Conservation (phyloP, 176 grass and related monocot species). For the Avena sativa region DNA sequence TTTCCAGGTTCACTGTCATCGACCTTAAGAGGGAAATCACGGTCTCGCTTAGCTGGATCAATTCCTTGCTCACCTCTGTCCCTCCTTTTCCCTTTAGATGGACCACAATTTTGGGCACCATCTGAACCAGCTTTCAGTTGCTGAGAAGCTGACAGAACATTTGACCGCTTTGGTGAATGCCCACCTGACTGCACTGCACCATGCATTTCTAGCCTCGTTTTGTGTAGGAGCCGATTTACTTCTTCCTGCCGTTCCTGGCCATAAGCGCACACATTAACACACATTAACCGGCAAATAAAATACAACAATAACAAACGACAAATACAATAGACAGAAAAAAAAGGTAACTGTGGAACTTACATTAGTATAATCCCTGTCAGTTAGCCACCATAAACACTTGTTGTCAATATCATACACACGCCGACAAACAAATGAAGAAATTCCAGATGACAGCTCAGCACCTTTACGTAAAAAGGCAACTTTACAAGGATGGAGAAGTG, state of each 20-base stretch:
- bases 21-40: slow-evolving; percentile 58
- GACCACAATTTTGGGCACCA: slow-evolving; percentile 64
- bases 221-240: slow-evolving; percentile 73
- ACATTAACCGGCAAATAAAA: slow-evolving; percentile 37
- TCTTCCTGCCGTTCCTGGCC: slow-evolving; percentile 88
- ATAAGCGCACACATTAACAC: slow-evolving; percentile 33
- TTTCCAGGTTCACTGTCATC: slow-evolving; percentile 60
- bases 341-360: slow-evolving; percentile 56
- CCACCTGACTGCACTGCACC: slow-evolving; percentile 79
- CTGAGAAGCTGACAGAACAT: slow-evolving; percentile 61
- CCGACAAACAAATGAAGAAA: slow-evolving; percentile 78
- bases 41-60: slow-evolving; percentile 63
- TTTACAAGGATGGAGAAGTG: slow-evolving; percentile 91
- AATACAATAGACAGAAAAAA: slow-evolving; percentile 5
- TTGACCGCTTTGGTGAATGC: slow-evolving; percentile 70
- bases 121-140: slow-evolving; percentile 68
- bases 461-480: slow-evolving; percentile 89
- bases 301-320: slow-evolving; percentile 5
- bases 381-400: slow-evolving; percentile 95
- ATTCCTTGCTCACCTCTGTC: slow-evolving; percentile 68
- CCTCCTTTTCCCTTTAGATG: slow-evolving; percentile 85
- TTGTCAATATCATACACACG: slow-evolving; percentile 89
- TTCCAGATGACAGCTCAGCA: slow-evolving; percentile 68
- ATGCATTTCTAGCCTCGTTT: slow-evolving; percentile 92
- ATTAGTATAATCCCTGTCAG: slow-evolving; percentile 93